Base-by-base conservation (phyloP, 2,329 filamentous ascomycete genomes). In the Trichoderma sp. region DNA sequence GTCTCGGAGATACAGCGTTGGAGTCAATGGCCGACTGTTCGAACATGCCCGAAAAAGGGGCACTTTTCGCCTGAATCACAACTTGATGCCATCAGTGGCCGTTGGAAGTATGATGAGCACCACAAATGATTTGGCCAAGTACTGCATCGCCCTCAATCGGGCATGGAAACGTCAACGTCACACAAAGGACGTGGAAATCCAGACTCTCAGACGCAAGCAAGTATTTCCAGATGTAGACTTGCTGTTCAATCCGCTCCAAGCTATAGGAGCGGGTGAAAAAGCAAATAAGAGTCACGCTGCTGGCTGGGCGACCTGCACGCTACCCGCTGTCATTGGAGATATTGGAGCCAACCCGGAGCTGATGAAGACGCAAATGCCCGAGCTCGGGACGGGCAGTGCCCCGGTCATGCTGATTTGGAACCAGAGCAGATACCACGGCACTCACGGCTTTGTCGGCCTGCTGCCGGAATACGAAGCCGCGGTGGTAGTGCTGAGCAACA, bases 401-500 rank as follows among this genome's bases (percentile, higher is more conserved):
- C 33, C 50, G n/a, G 50, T 21, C 41, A 69, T 6, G 33, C 14
- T 60, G 14, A 16, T 60, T 16, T 71, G 67, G 67, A 59, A 71
- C 18, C 67, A 71, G 35, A 35, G 67, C 24, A 38, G 21, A 24
- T 31, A 41, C 7, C 8, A 16, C 33, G 33, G 33, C 16, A 11
- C 67, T 35, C 59, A 38, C 24, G 24, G 31, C 14, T 73, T 73
- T 38, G 60, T 78, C 33, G 66, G 59, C 18, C 38, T 78, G 16
- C 71, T 78, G 31, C 77, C 77, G 3, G 77, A 75, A 18, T 67
- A 66, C 3, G 14, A 76, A 33, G 74, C 68, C 6, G 75, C 76
- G 18, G 65, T 78, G 3, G 60, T 78, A 1, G 75, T 77, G 11
- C 59, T 78, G 14, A 74, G 68, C 33, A 78, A 77, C 29, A 72